Percentiles rank a stretch among this genome's conserved stretches.
phyloP scores from a whole-genome alignment of 176 grass and related monocot genomes.

The Paspalum notatum region DNA sequence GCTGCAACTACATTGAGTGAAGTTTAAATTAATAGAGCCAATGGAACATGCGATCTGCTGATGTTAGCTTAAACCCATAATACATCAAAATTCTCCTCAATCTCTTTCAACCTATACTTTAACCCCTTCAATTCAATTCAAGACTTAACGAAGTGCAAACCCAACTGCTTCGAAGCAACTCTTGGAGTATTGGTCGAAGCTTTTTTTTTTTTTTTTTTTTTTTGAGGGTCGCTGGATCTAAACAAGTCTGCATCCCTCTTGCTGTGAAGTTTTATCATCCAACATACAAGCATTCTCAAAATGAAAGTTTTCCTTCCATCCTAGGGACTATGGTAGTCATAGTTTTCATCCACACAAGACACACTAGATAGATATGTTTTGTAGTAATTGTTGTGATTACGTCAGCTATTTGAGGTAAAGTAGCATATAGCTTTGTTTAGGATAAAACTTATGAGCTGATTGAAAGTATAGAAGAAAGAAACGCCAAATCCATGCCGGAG shows the following conservation, averaged over 20 bases:
- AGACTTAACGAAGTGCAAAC: no score
- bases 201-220: not conserved
- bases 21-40: no score
- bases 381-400: not conserved
- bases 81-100: no score
- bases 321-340: not conserved
- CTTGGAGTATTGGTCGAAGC: no score
- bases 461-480: conserved; percentile 5
- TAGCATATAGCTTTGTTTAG: not conserved
- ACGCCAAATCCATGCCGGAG: conserved; percentile 25
- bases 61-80: no score
- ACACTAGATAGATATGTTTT: not conserved
- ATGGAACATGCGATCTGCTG: no score
- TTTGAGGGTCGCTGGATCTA: not conserved
- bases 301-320: no score
- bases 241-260: not conserved
- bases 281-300: no score
- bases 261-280: not conserved
- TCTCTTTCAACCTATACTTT: no score
- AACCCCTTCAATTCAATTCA: no score
- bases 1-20: no score
- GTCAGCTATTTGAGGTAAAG: not conserved
- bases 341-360: not conserved
- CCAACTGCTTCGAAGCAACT: no score
- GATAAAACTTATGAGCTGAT: conserved; percentile 6